Evolutionary conservation across 1,284 basidiomycete species (phyloP).

Genomic region (Cystobasidium pallidum): DNA sequence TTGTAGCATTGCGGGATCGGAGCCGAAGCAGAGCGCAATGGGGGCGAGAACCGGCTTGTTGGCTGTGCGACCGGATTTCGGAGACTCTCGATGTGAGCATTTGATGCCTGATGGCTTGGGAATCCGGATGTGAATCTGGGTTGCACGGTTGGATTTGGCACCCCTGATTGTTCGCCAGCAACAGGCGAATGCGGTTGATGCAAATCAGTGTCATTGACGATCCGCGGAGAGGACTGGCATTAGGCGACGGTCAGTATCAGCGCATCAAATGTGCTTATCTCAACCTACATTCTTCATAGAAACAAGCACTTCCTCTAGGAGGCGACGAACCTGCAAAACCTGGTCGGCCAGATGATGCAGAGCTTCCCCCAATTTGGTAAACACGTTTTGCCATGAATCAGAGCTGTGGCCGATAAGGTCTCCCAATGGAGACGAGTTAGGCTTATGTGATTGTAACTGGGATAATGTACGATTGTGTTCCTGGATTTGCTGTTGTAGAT

Average conservation of each 20-base stretch:
- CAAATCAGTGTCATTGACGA: not conserved
- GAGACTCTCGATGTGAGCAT: not conserved
- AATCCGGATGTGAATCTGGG: not conserved
- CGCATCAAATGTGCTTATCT: not conserved
- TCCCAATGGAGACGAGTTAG: not conserved
- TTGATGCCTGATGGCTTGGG: not conserved
- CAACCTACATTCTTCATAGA: conserved; percentile 17
- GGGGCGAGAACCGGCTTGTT: conserved; percentile 10
- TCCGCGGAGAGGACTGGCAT: not conserved
- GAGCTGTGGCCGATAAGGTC: not conserved
- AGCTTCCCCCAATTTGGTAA: conserved; percentile 41
- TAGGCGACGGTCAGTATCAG: not conserved
- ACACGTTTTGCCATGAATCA: conserved; percentile 30
- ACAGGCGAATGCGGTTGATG: not conserved
- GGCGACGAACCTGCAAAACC: conserved; percentile 45
- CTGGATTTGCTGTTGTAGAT: conserved; percentile 22
- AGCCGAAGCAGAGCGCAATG: conserved; percentile 8
- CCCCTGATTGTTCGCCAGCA: not conserved
- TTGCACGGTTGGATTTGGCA: not conserved
- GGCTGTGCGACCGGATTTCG: not conserved
- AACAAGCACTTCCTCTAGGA: conserved; percentile 48
- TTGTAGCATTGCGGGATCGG: conserved; percentile 4
- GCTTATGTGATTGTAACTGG: conserved; percentile 12
- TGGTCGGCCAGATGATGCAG: conserved; percentile 46
- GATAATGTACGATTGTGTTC: conserved; percentile 9